Base-by-base conservation (phyloP, 768 basidiomycete species). In the Mrakia blollopis region DNA sequence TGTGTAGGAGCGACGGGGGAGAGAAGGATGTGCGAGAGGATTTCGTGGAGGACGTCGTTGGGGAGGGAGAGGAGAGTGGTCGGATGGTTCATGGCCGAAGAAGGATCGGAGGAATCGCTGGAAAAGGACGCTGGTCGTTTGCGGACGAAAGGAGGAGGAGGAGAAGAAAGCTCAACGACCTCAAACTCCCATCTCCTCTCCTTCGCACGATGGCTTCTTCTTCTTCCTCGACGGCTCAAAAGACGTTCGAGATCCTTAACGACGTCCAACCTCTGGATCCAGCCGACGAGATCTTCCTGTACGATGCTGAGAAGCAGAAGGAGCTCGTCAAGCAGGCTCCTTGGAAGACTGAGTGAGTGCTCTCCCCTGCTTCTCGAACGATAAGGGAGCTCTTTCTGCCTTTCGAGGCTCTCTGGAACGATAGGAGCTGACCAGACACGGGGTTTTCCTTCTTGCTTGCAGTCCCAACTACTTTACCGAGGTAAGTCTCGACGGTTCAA, bases 321-420 rank as follows among this genome's bases (percentile, higher is more conserved):
- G 84, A 86, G 72, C 87, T 93, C 78, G 88, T 89, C 79, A 84
- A 87, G 52, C 89, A 90, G 79, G 85, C 87, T 35, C 93, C 92
- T 39, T 99, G 96, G 96, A 87, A 86, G 76, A 88, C 89, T 81
- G 96, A 98, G 94, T 95, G 67, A 78, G 37, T 57, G 69, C 62
- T 57, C 35, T n/a, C 18, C 14, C 30, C n/a, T n/a, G n/a, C n/a
- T 63, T 50, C 39, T 25, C 28, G 35, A 35, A 30, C 44, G 2
- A 11, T 6, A 44, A 9, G 14, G 11, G 44, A 44, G 44, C 44
- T 44, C 7, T 44, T n/a, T 11, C 44, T 44, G 2, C 14, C 44
- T 9, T 14, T 44, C 44, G 44, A 11, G 44, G 44, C 10, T 14
- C 11, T 44, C 44, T 14, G 44, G 11, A 44, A 14, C 44, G 2